These are phyloP conservation scores for Choiromyces venosus DNA, from an alignment of 495 filamentous ascomycete species.

Conservation along the genomic window DNA sequence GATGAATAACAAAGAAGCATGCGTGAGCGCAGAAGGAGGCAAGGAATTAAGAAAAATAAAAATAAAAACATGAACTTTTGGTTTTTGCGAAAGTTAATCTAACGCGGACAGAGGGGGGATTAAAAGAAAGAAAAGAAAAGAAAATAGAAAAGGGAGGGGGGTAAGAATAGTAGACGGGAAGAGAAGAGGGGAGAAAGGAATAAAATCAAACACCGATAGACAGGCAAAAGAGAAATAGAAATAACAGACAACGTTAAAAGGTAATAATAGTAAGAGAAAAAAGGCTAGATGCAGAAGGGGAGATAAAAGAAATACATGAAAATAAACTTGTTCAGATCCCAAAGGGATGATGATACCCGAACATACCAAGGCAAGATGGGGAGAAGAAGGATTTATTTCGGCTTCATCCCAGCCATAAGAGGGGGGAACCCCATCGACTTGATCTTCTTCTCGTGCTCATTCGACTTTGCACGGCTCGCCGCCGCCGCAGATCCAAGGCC, in stretches of 20 bases:
- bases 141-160: too few species aligned
- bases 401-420: conserved; percentile 37
- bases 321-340: background rate
- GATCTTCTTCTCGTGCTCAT: conserved; percentile 40
- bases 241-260: background rate
- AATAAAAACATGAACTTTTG: background rate
- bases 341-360: background rate
- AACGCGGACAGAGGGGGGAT: too few species aligned
- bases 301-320: background rate
- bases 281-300: background rate
- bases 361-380: too few species aligned
- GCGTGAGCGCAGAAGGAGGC: background rate
- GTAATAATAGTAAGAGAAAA: background rate
- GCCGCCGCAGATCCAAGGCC: conserved; percentile 5
- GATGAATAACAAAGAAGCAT: background rate
- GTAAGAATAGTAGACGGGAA: too few species aligned
- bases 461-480: conserved; percentile 20
- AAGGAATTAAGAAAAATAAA: background rate
- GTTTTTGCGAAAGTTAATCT: too few species aligned
- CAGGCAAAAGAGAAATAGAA: too few species aligned
- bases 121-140: too few species aligned
- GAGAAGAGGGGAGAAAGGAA: too few species aligned
- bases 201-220: too few species aligned
- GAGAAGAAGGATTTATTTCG: too few species aligned
- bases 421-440: conserved; percentile 42